Evolutionary conservation across 2,329 filamentous ascomycete species (phyloP), one percentile per base, ranked within the genome.

Genomic region (Graphilbum fragrans): DNA sequence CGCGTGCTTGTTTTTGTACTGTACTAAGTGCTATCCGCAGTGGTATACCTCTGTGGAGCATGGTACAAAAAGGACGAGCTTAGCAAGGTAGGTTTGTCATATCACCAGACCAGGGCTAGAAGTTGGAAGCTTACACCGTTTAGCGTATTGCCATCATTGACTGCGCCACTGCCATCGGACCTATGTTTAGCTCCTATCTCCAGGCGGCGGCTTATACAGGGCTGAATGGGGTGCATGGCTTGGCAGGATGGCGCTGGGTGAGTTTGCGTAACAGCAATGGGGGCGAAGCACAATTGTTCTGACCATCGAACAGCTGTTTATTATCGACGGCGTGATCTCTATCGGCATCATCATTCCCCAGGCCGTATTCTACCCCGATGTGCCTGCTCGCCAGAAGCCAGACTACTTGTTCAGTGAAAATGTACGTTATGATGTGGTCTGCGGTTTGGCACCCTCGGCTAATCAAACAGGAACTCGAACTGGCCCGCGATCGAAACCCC

Each of bases 281-380:
- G n/a, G n/a, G n/a, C n/a, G n/a, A n/a, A n/a, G n/a, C n/a, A n/a
- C n/a, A n/a, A n/a, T n/a, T n/a, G n/a, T n/a, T n/a, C n/a, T n/a
- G n/a, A n/a, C n/a, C 18, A 29, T 29, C 14, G 25, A 8, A 14
- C 45, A 42, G 43, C 55, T 73, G 0, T 75, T 74, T 38, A 65
- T 74, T 11, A 72, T 75, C 21, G 70, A 74, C 40, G 71, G 70
- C 1, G 60, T 72, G 23, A 73, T 74, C 49, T 70, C 66, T 1
- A 57, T 74, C 3, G 70, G 69, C 0, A 62, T 75, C 10, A 65
- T 67, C 0, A 42, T 74, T 2, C 60, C 66, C 6, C 70, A 71
- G 0, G 72, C 64, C 45, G 41, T 72, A 7, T 62, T 73, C 3
- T 55, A 53, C 39, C 63, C 63, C 0, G 63, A 62, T 0, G 58